phyloP scores from a whole-genome alignment of 2,329 filamentous ascomycete species.

The Sporothrix brasiliensis region DNA sequence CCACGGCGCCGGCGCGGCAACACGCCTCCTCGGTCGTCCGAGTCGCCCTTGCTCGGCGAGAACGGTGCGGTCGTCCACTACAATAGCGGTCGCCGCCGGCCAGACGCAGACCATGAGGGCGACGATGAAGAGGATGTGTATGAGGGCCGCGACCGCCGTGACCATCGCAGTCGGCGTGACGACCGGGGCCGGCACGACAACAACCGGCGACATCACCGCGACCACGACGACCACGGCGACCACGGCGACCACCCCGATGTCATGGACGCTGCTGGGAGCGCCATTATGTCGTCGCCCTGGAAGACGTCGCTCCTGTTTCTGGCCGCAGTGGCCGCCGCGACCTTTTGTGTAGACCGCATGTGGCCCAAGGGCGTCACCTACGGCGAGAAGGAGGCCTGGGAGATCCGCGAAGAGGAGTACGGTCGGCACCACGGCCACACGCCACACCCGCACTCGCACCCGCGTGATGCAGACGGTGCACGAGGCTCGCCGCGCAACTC shows the following conservation, averaged over 20 bases:
- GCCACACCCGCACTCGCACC: background rate
- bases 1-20: conserved; percentile 4
- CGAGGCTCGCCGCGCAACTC: background rate
- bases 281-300: conserved; percentile 30
- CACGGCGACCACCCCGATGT: background rate
- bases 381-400: conserved; percentile 46
- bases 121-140: background rate
- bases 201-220: background rate
- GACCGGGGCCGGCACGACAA: background rate
- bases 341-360: conserved; percentile 45
- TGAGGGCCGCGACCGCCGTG: conserved; percentile 3
- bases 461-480: background rate
- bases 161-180: background rate
- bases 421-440: background rate
- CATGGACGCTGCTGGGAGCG: background rate
- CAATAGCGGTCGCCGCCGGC: background rate
- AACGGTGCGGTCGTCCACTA: conserved; percentile 12
- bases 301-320: conserved; percentile 47
- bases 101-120: background rate
- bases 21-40: background rate
- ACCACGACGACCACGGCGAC: background rate
- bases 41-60: conserved; percentile 3
- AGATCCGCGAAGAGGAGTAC: conserved; percentile 21
- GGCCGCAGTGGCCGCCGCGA: conserved; percentile 46
- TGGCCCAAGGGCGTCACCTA: conserved; percentile 47